These are phyloP conservation scores for Mycena citricolor DNA, from an alignment of 1,284 basidiomycete species.

Conservation along the genomic window DNA sequence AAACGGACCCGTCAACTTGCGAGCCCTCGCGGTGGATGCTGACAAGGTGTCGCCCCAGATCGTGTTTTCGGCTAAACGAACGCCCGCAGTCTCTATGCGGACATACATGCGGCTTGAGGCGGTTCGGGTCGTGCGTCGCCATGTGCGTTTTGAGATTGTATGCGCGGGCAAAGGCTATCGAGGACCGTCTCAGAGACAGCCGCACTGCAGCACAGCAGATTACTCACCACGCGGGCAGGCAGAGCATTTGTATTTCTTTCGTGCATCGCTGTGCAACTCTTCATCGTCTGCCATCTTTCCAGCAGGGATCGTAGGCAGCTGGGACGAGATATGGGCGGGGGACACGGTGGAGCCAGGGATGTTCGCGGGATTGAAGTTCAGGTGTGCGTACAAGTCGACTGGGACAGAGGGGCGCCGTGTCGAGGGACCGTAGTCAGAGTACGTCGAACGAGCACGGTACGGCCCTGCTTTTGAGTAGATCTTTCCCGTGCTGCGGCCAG, in stretches of 20 bases:
- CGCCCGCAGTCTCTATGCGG: slow-evolving; percentile 79
- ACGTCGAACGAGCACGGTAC: slow-evolving; percentile 50
- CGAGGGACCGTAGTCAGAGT: slow-evolving; percentile 59
- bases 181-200: slow-evolving; percentile 6
- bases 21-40: slow-evolving; percentile 78
- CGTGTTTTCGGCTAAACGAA: slow-evolving; percentile 88
- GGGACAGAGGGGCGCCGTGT: slow-evolving; percentile 47
- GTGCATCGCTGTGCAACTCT: slow-evolving; percentile 55
- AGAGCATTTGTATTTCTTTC: slow-evolving; percentile 74
- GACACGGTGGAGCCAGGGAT: slow-evolving; percentile 49
- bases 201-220: slow-evolving; percentile 9
- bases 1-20: slow-evolving; percentile 66
- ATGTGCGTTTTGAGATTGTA: slow-evolving; percentile 91
- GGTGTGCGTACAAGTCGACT: slow-evolving; percentile 54
- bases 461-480: slow-evolving; percentile 36
- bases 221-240: slow-evolving; percentile 66
- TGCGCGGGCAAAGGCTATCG: slow-evolving; percentile 79
- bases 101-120: slow-evolving; percentile 82
- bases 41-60: slow-evolving; percentile 81
- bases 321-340: slow-evolving; percentile 53
- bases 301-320: slow-evolving; percentile 45
- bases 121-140: slow-evolving; percentile 85
- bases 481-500: slow-evolving; percentile 49
- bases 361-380: slow-evolving; percentile 36
- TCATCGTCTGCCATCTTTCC: slow-evolving; percentile 42